phyloP scores from a whole-genome alignment of 495 filamentous ascomycete genomes.

The Chaetomidium leptoderma region DNA sequence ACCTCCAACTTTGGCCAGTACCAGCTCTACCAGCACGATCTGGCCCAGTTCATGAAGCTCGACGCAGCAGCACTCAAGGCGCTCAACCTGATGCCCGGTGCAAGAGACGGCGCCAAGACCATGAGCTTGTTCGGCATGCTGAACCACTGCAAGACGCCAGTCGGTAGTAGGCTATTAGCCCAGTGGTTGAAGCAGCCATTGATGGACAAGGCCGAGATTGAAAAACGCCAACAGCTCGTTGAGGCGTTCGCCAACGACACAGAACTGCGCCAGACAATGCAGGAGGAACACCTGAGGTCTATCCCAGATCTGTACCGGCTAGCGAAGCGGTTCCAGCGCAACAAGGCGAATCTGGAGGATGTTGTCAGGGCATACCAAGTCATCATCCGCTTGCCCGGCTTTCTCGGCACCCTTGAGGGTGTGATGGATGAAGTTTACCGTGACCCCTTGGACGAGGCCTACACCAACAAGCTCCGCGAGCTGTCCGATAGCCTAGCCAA shows the following conservation, averaged over 20 bases:
- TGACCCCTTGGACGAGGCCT: conserved; percentile 79
- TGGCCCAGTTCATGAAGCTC: conserved; percentile 97
- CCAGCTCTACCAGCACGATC: conserved; percentile 93
- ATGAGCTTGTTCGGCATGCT: conserved; percentile 94
- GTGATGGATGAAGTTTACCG: conserved; percentile 95
- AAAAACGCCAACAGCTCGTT: conserved; percentile 87
- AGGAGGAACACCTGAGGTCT: conserved; percentile 90
- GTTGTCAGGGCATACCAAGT: conserved; percentile 95
- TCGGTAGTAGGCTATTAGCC: conserved; percentile 82
- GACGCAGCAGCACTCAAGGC: conserved; percentile 92
- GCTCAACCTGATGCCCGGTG: conserved; percentile 94
- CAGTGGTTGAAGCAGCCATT: conserved; percentile 98
- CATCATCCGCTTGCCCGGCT: conserved; percentile 82
- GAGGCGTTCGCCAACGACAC: conserved; percentile 94
- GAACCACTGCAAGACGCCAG: conserved; percentile 96
- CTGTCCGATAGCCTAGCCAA: conserved; percentile 76
- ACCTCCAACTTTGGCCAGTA: conserved; percentile 94
- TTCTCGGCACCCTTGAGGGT: conserved; percentile 81
- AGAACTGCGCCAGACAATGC: conserved; percentile 91
- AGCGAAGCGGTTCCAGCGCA: conserved; percentile 89
- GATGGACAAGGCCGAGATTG: conserved; percentile 87
- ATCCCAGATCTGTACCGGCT: conserved; percentile 94
- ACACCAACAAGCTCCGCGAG: conserved; percentile 73
- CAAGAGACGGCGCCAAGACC: conserved; percentile 88
- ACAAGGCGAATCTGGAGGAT: conserved; percentile 87